Conservation (phyloP, 305 asterid species). For the Andrographis paniculata region DNA sequence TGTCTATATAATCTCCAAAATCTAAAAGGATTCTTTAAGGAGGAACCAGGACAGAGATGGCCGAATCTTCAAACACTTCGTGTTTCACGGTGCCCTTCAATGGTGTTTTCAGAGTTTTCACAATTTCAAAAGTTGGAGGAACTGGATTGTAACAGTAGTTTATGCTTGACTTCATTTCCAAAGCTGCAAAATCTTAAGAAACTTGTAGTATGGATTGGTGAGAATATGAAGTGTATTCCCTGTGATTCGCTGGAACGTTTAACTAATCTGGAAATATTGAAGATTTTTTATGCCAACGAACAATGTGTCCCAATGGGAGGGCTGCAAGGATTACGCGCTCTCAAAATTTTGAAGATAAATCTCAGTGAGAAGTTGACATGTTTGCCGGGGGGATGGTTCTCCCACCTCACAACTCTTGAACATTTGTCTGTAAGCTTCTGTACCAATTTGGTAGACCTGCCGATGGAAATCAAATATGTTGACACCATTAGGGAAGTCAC, state of each 20-base stretch:
- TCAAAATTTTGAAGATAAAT: background rate
- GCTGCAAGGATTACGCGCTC: background rate
- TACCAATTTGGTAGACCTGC: conserved; percentile 1
- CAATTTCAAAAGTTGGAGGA: conserved; percentile 1
- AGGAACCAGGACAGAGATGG: conserved; percentile 5
- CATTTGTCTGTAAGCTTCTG: background rate
- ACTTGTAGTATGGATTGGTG: background rate
- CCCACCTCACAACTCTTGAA: background rate
- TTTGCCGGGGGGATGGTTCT: background rate
- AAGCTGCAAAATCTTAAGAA: background rate
- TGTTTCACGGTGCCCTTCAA: conserved; percentile 10
- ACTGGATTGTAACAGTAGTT: background rate
- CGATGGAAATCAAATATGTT: background rate
- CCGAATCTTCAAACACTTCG: conserved; percentile 5
- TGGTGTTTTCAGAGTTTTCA: conserved; percentile 9
- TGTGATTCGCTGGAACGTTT: background rate
- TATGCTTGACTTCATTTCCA: conserved; percentile 6
- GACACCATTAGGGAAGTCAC: background rate
- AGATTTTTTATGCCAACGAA: background rate
- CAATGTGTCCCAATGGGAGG: background rate
- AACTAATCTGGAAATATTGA: background rate
- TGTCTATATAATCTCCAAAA: background rate
- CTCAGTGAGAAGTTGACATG: background rate
- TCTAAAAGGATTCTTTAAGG: conserved; percentile 10
- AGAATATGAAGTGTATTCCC: conserved; percentile 2